A percentile compares a stretch with the other conserved stretches of the same genome.
These are phyloP conservation scores for Trichoderma sp. DNA, from an alignment of 2,329 filamentous ascomycete genomes.

Conservation along the genomic window DNA sequence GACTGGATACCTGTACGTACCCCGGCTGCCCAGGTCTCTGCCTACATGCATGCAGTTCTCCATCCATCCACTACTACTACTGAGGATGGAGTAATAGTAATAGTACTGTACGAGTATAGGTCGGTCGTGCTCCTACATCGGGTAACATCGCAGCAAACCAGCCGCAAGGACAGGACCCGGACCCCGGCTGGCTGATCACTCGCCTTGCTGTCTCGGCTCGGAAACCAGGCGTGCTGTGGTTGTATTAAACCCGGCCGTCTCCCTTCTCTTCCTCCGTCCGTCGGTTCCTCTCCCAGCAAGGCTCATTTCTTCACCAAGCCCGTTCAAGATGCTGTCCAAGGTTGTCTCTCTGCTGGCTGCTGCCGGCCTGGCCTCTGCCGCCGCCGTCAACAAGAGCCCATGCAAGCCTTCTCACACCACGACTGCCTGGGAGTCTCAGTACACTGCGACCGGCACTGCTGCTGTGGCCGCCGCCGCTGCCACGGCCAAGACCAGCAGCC, in stretches of 20 bases:
- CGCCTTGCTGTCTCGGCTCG: neutral
- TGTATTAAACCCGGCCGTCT: constrained; percentile 4
- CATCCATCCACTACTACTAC: neutral
- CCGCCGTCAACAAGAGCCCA: constrained; percentile 13
- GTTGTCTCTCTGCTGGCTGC: constrained; percentile 28
- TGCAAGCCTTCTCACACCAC: constrained; percentile 1
- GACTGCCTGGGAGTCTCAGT: constrained; percentile 38
- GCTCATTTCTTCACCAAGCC: neutral
- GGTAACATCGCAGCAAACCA: constrained; percentile 7
- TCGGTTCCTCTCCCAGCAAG: neutral
- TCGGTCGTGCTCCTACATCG: neutral
- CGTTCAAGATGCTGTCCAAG: constrained; percentile 23
- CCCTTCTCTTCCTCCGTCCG: neutral
- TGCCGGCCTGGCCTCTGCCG: constrained; percentile 31
- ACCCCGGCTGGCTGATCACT: neutral
- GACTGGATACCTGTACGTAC: neutral
- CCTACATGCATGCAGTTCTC: neutral
- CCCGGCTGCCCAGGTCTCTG: neutral
- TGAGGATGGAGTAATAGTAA: neutral
- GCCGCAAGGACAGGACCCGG: neutral
- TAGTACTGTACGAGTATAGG: neutral
- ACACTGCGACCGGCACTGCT: constrained; percentile 52
- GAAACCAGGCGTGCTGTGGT: neutral
- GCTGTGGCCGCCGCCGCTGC: constrained; percentile 56
- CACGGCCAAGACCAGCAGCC: constrained; percentile 59